phyloP scores from a whole-genome alignment of 345 rosid species.

The Sonneratia alba region DNA sequence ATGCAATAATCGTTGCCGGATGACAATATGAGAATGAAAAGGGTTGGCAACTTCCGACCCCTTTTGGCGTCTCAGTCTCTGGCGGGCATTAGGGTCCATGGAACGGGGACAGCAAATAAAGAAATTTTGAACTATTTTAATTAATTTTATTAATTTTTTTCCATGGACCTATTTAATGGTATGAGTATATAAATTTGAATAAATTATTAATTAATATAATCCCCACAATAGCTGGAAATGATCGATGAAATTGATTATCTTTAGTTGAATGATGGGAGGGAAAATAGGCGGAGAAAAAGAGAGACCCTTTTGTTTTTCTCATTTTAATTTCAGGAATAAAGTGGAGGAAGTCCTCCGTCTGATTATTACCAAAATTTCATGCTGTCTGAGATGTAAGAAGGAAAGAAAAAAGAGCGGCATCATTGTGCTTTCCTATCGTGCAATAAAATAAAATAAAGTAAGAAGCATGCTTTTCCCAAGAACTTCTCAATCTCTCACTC shows the following conservation, averaged over 20 bases:
- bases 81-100: not conserved
- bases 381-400: not conserved
- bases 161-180: too few relatives aligned
- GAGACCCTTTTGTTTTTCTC: too few relatives aligned
- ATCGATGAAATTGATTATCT: too few relatives aligned
- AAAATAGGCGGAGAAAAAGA: too few relatives aligned
- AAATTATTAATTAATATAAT: too few relatives aligned
- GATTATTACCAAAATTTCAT: not conserved
- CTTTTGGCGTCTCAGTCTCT: not conserved
- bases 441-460: not conserved
- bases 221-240: too few relatives aligned
- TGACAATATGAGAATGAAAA: not conserved
- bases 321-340: not conserved
- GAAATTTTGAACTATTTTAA: too few relatives aligned
- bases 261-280: too few relatives aligned
- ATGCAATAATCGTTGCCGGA: constrained; percentile 5
- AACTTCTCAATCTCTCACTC: not conserved
- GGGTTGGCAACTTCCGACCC: constrained; percentile 1
- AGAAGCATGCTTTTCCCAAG: not conserved
- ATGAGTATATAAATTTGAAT: too few relatives aligned
- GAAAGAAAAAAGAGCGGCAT: not conserved
- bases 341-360: not conserved
- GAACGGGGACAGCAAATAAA: too few relatives aligned
- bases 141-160: too few relatives aligned
- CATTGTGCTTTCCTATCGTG: not conserved